phyloP scores from a whole-genome alignment of 768 basidiomycete genomes.

The Trametes sanguinea region DNA sequence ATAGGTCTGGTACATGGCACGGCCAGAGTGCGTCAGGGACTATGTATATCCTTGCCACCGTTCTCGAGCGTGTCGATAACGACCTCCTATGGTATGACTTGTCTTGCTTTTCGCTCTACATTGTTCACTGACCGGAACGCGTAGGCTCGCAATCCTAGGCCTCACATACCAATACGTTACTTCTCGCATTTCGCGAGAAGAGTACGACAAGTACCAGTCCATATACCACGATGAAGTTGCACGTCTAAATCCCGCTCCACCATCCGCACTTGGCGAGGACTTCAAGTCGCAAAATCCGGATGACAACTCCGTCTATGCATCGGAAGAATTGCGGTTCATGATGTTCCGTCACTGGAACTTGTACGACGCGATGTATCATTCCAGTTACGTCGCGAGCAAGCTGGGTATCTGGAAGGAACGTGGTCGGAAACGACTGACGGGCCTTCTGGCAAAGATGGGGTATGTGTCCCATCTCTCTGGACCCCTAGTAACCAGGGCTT shows the following conservation, averaged over 20 bases:
- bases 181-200: conserved; percentile 82
- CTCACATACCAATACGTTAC: conserved; percentile 91
- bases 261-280: conserved; percentile 42
- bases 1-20: conserved; percentile 79
- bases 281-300: conserved; percentile 70
- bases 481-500: not conserved
- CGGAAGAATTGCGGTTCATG: conserved; percentile 91
- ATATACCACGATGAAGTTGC: conserved; percentile 91
- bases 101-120: not conserved
- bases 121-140: conserved; percentile 10
- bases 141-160: conserved; percentile 89
- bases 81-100: conserved; percentile 80
- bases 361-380: conserved; percentile 98
- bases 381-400: conserved; percentile 92
- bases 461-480: conserved; percentile 38
- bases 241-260: conserved; percentile 74
- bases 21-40: conserved; percentile 89
- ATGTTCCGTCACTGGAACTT: conserved; percentile 97
- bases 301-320: conserved; percentile 77
- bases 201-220: conserved; percentile 79
- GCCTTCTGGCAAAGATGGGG: conserved; percentile 98
- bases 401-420: conserved; percentile 96
- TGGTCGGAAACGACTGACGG: conserved; percentile 85
- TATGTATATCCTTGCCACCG: conserved; percentile 86
- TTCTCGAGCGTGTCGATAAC: conserved; percentile 90